A percentile compares a stretch with the other conserved stretches of the same genome.
These are phyloP conservation scores for Moesziomyces aphidis DNA, from an alignment of 1,284 basidiomycete species.

Conservation along the genomic window DNA sequence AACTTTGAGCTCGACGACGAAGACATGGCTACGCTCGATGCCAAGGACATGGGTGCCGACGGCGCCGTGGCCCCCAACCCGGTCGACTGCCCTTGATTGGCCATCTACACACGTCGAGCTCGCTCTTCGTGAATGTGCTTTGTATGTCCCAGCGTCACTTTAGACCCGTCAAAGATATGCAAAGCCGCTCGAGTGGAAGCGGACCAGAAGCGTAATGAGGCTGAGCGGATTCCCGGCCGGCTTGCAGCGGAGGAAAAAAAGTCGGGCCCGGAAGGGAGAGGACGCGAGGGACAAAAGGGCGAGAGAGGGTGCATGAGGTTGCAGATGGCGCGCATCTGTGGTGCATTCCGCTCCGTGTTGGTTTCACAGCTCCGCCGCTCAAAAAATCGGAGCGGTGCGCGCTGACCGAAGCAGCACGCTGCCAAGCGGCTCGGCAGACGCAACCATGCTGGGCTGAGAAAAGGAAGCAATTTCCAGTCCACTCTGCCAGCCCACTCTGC, in stretches of 20 bases:
- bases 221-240: too few species aligned
- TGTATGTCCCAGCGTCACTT: too few species aligned
- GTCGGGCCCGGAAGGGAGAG: too few species aligned
- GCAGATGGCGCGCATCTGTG: too few species aligned
- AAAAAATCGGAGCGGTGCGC: background rate
- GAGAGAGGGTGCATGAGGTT: too few species aligned
- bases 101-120: background rate
- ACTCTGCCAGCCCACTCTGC: too few species aligned
- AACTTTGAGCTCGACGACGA: conserved; percentile 43
- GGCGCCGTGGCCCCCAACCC: conserved; percentile 44
- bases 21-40: conserved; percentile 39
- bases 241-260: too few species aligned
- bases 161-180: background rate
- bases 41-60: conserved; percentile 33
- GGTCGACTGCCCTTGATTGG: conserved; percentile 24
- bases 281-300: too few species aligned
- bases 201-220: too few species aligned
- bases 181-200: too few species aligned
- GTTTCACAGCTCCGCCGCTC: background rate
- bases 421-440: background rate
- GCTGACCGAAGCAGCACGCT: background rate
- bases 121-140: too few species aligned
- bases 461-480: too few species aligned
- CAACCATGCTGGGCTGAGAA: background rate
- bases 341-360: background rate